Evolutionary conservation across 257 asterid species (phyloP), one percentile per base, ranked within the genome.

Genomic region (Eustoma russellianum): DNA sequence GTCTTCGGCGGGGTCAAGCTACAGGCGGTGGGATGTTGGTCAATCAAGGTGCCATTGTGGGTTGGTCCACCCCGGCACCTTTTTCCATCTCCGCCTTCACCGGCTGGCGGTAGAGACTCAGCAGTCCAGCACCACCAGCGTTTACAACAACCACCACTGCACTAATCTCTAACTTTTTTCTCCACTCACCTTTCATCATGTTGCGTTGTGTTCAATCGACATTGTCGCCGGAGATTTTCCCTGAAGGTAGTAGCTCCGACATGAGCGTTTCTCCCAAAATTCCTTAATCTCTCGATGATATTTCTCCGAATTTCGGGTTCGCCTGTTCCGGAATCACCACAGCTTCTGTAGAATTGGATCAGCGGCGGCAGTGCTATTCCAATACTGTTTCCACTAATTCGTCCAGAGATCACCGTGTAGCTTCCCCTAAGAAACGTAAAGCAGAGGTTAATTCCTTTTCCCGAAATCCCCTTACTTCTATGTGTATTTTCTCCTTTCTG

Each of bases 341-440:
- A 38, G 16, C 59, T 35, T 48, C 58, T 43, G 17, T 13, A 5
- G 63, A 71, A 14, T 30, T 50, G 33, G 53, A 52, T 10, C 60
- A 48, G 44, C 63, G 48, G n/a, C 59, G 45, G 12, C 57, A 46
- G 41, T 64, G 68, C 7, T 61, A n/a, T 46, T 67, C 77, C 0
- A 51, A 72, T 13, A 47, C 60, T 50, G 62, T 77, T 24, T 58
- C 65, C 50, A 50, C 66, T 63, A 8, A 38, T 17, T 60, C 73
- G 0, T 62, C 64, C 52, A 53, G 66, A 41, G 48, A 61, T 17
- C 54, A 41, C 15, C 41, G 9, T 7, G 43, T 19, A n/a, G 55
- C 48, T 19, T 52, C 75, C 12, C 41, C 57, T 30, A 71, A 68
- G 59, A 85, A 82, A 63, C 71, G 89, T 49, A 82, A 82, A 68